phyloP scores from a whole-genome alignment of 2,329 filamentous ascomycete species.

The Neonectria coccinea region DNA sequence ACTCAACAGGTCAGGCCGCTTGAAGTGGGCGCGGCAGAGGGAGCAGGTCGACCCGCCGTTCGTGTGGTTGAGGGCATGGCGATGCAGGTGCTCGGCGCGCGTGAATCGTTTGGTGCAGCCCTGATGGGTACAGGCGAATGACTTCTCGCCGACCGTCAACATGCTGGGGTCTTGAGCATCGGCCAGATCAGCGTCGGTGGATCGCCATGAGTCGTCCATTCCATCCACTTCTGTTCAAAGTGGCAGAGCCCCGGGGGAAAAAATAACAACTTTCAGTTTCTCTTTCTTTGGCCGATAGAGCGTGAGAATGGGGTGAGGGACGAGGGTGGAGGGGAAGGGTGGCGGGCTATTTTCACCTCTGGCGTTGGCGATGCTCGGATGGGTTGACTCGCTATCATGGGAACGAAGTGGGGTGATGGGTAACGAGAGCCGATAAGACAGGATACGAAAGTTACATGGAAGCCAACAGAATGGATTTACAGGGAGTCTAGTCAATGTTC shows the following conservation, averaged over 20 bases:
- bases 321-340: not conserved
- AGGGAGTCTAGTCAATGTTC: not conserved
- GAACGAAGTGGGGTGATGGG: constrained; percentile 7
- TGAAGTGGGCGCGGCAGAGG: constrained; percentile 71
- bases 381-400: not conserved
- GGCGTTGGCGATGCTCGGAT: not conserved
- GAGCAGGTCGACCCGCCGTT: constrained; percentile 66
- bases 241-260: constrained; percentile 2
- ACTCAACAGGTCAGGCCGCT: constrained; percentile 65
- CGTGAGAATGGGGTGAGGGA: constrained; percentile 21
- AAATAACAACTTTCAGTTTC: not conserved
- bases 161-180: constrained; percentile 15
- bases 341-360: constrained; percentile 8
- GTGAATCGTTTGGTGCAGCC: constrained; percentile 66
- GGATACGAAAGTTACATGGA: not conserved
- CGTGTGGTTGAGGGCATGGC: constrained; percentile 69
- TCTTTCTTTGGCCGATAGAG: constrained; percentile 7
- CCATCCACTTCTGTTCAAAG: constrained; percentile 26
- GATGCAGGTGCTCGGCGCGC: constrained; percentile 67
- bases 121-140: constrained; percentile 54
- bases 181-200: constrained; percentile 18
- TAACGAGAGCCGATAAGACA: not conserved
- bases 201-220: constrained; percentile 10
- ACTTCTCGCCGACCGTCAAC: constrained; percentile 32
- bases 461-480: not conserved